Percentiles rank a stretch among this genome's conserved stretches.
These are phyloP conservation scores for Paramecium sonneborni DNA, from an alignment of 73 alveolate genomes.

Conservation along the genomic window DNA sequence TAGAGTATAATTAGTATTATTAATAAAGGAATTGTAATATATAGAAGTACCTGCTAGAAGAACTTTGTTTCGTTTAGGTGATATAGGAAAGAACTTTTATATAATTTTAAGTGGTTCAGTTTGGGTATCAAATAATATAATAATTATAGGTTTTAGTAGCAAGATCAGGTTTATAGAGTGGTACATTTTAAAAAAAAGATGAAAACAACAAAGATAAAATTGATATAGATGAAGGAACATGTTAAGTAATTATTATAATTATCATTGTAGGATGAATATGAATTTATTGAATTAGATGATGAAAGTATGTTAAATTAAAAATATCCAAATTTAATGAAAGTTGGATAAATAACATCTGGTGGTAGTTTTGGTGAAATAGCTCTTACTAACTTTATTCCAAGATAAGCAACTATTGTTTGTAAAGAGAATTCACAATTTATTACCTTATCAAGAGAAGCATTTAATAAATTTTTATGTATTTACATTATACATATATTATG, in stretches of 20 bases:
- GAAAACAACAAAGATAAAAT: not conserved
- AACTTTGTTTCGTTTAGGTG: conserved; percentile 30
- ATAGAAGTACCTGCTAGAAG: conserved; percentile 38
- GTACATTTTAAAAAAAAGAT: not conserved
- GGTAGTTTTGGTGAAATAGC: conserved; percentile 47
- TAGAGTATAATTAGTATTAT: not conserved
- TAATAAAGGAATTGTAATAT: not conserved
- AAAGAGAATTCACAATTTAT: not conserved
- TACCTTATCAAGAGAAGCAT: conserved; percentile 3
- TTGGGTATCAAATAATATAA: not conserved
- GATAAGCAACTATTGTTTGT: conserved; percentile 23
- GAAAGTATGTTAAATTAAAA: not conserved
- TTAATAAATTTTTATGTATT: conserved; percentile 15
- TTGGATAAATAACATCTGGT: not conserved
- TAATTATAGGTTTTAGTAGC: conserved; percentile 32
- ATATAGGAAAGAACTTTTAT: conserved; percentile 45
- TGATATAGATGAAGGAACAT: not conserved
- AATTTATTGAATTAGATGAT: not conserved
- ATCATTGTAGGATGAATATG: not conserved
- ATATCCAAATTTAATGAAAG: conserved; percentile 11
- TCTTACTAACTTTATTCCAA: not conserved
- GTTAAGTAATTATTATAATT: not conserved
- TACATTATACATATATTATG: too few relatives aligned
- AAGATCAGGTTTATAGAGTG: conserved; percentile 29
- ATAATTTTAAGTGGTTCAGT: conserved; percentile 40